Evolutionary conservation across 129 eudicot genomes (phyloP).

Genomic region (Tanacetum coccineum): DNA sequence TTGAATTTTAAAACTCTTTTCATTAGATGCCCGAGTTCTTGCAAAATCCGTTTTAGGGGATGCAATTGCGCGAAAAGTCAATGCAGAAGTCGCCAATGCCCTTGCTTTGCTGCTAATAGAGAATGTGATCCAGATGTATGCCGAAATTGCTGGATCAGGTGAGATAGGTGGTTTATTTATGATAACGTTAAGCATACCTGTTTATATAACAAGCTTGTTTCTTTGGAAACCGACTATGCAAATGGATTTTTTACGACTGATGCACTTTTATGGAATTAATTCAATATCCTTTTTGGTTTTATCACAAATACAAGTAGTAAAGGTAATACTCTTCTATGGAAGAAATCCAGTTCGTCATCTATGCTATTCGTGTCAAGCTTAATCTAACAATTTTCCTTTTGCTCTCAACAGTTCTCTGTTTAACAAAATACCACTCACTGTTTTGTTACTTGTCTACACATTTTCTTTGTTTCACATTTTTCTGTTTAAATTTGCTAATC

Average conservation of each 20-base stretch:
- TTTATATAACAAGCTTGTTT: not conserved
- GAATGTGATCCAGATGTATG: constrained; percentile 98
- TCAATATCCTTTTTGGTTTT: not conserved
- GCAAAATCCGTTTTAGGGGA: constrained; percentile 80
- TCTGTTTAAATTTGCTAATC: not conserved
- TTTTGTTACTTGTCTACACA: not conserved
- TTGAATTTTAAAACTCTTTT: not conserved
- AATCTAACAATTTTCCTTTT: not conserved
- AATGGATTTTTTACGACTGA: not conserved
- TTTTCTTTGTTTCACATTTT: not conserved
- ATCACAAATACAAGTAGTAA: not conserved
- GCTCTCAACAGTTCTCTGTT: not conserved
- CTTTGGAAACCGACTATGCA: constrained; percentile 1
- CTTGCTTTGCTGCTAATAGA: constrained; percentile 82
- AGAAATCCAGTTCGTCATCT: too few species aligned
- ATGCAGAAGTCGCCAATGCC: constrained; percentile 88
- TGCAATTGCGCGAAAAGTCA: constrained; percentile 84
- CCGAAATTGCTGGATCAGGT: constrained; percentile 91
- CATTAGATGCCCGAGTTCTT: constrained; percentile 72
- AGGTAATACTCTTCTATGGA: too few species aligned
- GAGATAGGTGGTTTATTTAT: constrained; percentile 16
- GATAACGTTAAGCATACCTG: not conserved
- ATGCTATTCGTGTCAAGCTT: not conserved
- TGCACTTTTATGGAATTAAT: constrained; percentile 6
- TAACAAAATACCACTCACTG: not conserved